Base-by-base conservation (phyloP, 2,329 filamentous ascomycete genomes). In the Colletotrichum sp. region DNA sequence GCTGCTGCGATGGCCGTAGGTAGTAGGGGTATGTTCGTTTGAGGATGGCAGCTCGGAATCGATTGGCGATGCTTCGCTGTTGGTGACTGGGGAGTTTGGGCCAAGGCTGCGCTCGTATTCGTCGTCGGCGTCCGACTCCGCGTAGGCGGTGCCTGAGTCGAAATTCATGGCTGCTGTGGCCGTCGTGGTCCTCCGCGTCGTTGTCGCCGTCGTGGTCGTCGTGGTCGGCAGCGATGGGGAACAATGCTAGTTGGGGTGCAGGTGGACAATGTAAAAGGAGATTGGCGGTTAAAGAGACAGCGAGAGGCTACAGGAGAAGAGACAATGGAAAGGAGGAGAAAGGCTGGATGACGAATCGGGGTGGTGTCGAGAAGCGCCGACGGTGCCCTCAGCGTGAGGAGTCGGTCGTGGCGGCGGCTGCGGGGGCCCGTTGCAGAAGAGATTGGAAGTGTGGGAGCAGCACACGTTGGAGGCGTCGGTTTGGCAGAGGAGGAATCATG, bases 41-140 rank as follows among this genome's bases (percentile, higher is more conserved):
- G 90, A 90, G 63, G 92, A 95, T 55, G 91, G 91, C 75, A 93
- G 90, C 79, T 95, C 94, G 14, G 93, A 95, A 80, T 94, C 93
- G 81, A 93, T 94, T 75, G 92, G 92, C 57, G 92, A 94, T 77
- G 89, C 87, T 82, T 95, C 93, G 80, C 91, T 93, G 83, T 95
- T 93, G 77, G 92, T 89, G 79, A 92, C 90, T 75, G 93, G 94
- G 7, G 93, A 94, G 83, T 90, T 92, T 81, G 92, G 91, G 81
- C 91, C 89, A 79, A 93, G 89, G 84, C 92, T 93, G 82, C 93
- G 90, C 89, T 96, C 94, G 84, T 95, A 95, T 87, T 96, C 95
- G 85, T 96, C 95, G 85, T 95, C 94, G 80, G 93, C 94, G 83
- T 95, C 94, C 79, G 92, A 95, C 86, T 95, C 94, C 83, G 94